A percentile compares a stretch with the other conserved stretches of the same genome.
These are phyloP conservation scores for Lenzites betulinus DNA, from an alignment of 768 basidiomycete species.

Conservation along the genomic window DNA sequence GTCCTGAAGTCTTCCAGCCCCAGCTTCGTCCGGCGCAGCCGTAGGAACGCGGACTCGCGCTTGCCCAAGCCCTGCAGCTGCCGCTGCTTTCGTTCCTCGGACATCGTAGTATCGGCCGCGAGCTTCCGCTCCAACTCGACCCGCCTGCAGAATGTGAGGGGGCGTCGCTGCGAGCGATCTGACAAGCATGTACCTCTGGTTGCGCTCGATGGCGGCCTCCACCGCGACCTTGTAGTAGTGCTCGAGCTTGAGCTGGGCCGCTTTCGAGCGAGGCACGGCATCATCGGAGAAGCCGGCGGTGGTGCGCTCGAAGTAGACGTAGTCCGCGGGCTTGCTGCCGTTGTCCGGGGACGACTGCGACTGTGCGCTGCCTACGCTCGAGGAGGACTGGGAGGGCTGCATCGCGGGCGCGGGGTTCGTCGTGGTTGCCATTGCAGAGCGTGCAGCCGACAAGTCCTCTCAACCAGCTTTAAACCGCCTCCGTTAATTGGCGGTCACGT, in stretches of 20 bases:
- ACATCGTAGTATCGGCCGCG: slow-evolving; percentile 63
- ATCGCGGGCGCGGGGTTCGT: slow-evolving; percentile 19
- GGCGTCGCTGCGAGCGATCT: background rate
- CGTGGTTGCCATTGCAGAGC: slow-evolving; percentile 27
- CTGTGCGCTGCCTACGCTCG: slow-evolving; percentile 23
- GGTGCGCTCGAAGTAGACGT: slow-evolving; percentile 91
- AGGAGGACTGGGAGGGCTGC: slow-evolving; percentile 31
- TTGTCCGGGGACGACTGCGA: slow-evolving; percentile 26
- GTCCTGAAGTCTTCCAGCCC: slow-evolving; percentile 93
- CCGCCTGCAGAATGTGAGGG: slow-evolving; percentile 52
- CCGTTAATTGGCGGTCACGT: slow-evolving; percentile 16
- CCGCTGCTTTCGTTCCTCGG: slow-evolving; percentile 85
- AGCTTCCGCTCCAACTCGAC: slow-evolving; percentile 85
- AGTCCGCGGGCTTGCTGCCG: slow-evolving; percentile 58
- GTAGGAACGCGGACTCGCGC: slow-evolving; percentile 87
- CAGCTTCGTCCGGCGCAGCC: slow-evolving; percentile 85
- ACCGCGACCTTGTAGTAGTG: slow-evolving; percentile 97
- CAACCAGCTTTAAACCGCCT: slow-evolving; percentile 20
- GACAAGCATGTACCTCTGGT: slow-evolving; percentile 65
- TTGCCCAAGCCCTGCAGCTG: slow-evolving; percentile 83
- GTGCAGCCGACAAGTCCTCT: slow-evolving; percentile 12
- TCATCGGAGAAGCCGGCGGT: slow-evolving; percentile 77
- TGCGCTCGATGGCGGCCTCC: slow-evolving; percentile 92
- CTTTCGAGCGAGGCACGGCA: slow-evolving; percentile 80
- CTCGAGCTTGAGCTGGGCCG: slow-evolving; percentile 93